Evolutionary conservation across 2,329 filamentous ascomycete species (phyloP).

Genomic region (Talaromyces amestolkiae): DNA sequence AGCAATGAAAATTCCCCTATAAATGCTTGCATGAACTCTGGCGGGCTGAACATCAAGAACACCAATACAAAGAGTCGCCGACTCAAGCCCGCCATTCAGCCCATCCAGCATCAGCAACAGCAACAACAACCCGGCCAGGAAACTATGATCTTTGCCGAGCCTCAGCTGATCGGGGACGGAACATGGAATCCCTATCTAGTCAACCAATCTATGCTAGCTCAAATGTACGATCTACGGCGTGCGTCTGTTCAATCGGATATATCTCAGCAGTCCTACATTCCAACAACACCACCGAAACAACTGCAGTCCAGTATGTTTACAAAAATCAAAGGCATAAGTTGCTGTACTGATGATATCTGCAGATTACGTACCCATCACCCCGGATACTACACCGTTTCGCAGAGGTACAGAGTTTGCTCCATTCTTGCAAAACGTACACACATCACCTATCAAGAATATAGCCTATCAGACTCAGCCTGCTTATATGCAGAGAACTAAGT

Average conservation of each 20-base stretch:
- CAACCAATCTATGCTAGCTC: slow-evolving; percentile 24
- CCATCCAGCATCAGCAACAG: slow-evolving; percentile 33
- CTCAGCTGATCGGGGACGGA: slow-evolving; percentile 26
- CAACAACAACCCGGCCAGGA: slow-evolving; percentile 27
- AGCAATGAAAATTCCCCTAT: slow-evolving; percentile 39
- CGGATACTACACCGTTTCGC: slow-evolving; percentile 60
- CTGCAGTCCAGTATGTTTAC: slow-evolving; percentile 56
- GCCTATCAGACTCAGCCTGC: slow-evolving; percentile 33
- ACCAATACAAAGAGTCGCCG: slow-evolving; percentile 22
- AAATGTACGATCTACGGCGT: slow-evolving; percentile 31
- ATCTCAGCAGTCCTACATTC: slow-evolving; percentile 45
- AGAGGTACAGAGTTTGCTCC: slow-evolving; percentile 38
- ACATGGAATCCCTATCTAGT: slow-evolving; percentile 30
- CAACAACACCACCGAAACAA: slow-evolving; percentile 62
- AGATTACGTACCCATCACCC: slow-evolving; percentile 67
- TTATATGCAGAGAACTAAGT: slow-evolving; percentile 47
- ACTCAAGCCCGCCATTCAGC: slow-evolving; percentile 28
- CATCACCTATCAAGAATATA: slow-evolving; percentile 41
- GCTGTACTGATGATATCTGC: neutral
- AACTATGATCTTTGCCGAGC: slow-evolving; percentile 23
- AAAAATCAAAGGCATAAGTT: neutral
- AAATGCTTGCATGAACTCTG: slow-evolving; percentile 25
- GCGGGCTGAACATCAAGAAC: slow-evolving; percentile 23
- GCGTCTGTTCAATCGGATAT: slow-evolving; percentile 41
- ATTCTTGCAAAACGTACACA: slow-evolving; percentile 39